phyloP scores from a whole-genome alignment of 2,329 filamentous ascomycete genomes.

The Lizonia empirigonia region DNA sequence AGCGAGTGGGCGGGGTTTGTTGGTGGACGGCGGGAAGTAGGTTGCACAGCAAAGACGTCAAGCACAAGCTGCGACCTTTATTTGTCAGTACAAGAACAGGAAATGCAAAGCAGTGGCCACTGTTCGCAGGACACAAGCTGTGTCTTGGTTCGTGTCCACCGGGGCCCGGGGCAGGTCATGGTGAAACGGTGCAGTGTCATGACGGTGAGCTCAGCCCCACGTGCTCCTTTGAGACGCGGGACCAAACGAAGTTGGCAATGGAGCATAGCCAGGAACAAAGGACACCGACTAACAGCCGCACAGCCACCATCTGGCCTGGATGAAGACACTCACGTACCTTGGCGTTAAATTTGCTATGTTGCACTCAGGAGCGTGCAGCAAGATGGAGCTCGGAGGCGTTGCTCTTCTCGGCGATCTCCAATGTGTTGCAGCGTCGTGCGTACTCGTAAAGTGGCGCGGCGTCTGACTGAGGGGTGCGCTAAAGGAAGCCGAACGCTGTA shows the following conservation, averaged over 20 bases:
- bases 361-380: background rate
- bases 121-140: conserved; percentile 26
- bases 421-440: conserved; percentile 6
- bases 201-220: conserved; percentile 32
- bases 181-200: conserved; percentile 37
- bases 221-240: conserved; percentile 28
- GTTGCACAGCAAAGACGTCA: conserved; percentile 6
- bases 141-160: conserved; percentile 24
- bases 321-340: conserved; percentile 9
- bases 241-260: conserved; percentile 13
- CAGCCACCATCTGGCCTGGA: conserved; percentile 10
- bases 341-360: conserved; percentile 1
- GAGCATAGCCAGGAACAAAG: conserved; percentile 11
- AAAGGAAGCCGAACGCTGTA: conserved; percentile 11
- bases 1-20: conserved; percentile 11
- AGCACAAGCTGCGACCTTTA: conserved; percentile 21
- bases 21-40: conserved; percentile 2
- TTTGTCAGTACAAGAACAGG: conserved; percentile 29
- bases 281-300: conserved; percentile 7
- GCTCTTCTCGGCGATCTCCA: conserved; percentile 4
- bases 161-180: conserved; percentile 23
- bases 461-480: conserved; percentile 20
- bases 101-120: conserved; percentile 18
- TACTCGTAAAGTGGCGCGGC: conserved; percentile 11
- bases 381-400: conserved; percentile 1